phyloP scores from a whole-genome alignment of 164 flowering plant genomes.

The Macadamia integrifolia region DNA sequence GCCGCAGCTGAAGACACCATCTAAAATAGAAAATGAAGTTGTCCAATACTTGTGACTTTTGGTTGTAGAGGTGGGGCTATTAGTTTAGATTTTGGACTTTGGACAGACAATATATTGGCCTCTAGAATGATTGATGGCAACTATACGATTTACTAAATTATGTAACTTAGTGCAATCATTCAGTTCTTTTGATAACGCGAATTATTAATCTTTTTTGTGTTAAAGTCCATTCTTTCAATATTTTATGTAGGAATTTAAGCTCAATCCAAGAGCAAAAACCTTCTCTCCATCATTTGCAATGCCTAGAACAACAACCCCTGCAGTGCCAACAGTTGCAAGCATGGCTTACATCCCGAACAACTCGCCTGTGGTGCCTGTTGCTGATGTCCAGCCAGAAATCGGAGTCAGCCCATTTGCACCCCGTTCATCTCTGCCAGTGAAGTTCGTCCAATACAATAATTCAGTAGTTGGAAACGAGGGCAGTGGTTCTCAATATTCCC shows the following conservation, averaged over 20 bases:
- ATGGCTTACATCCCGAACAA: slow-evolving; percentile 39
- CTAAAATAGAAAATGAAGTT: not conserved
- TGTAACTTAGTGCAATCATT: not conserved
- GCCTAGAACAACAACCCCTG: slow-evolving; percentile 30
- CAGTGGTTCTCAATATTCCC: slow-evolving; percentile 41
- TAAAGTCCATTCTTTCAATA: not conserved
- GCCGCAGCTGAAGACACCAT: not conserved
- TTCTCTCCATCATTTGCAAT: slow-evolving; percentile 55
- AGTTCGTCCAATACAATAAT: slow-evolving; percentile 43
- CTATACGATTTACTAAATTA: not conserved
- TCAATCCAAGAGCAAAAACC: slow-evolving; percentile 74
- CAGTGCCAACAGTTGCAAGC: slow-evolving; percentile 27
- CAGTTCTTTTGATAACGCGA: not conserved
- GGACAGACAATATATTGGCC: not conserved
- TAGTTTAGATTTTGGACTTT: not conserved
- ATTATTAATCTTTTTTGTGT: not conserved
- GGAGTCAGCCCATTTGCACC: slow-evolving; percentile 37
- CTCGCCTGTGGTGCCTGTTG: slow-evolving; percentile 35
- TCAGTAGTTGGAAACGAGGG: slow-evolving; percentile 42
- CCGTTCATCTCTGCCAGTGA: slow-evolving; percentile 43
- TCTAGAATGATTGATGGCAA: not conserved
- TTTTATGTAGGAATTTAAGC: slow-evolving; percentile 61
- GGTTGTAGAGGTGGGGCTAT: not conserved
- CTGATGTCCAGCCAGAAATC: slow-evolving; percentile 42
- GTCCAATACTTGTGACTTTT: not conserved